These are phyloP conservation scores for Colletotrichum limetticola DNA, from an alignment of 2,329 filamentous ascomycete genomes.

Conservation along the genomic window DNA sequence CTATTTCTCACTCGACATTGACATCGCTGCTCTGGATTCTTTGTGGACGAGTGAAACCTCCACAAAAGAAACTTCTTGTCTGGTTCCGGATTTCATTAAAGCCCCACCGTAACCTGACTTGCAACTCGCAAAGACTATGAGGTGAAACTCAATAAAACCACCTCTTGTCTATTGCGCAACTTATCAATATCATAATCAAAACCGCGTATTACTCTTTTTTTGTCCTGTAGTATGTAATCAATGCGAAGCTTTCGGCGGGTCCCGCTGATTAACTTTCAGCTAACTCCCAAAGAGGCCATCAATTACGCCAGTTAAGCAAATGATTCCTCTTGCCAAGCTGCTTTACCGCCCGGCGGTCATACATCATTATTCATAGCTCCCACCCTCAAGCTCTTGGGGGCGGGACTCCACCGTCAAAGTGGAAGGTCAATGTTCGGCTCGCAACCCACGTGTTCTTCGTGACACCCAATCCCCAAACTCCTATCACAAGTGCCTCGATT, in stretches of 20 bases:
- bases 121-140: background rate
- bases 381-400: background rate
- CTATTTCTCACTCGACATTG: background rate
- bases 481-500: background rate
- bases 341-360: background rate
- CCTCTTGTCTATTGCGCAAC: background rate
- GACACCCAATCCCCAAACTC: background rate
- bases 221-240: background rate
- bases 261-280: background rate
- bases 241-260: background rate
- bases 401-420: conserved; percentile 2
- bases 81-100: background rate
- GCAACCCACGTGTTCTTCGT: conserved; percentile 19
- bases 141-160: background rate
- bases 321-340: conserved; percentile 3
- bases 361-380: conserved; percentile 4
- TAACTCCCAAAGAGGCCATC: background rate
- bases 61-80: background rate
- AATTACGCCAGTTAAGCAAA: background rate
- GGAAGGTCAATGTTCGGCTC: conserved; percentile 16
- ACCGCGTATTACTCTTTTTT: background rate
- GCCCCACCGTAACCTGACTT: background rate
- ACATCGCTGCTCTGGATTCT: background rate
- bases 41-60: background rate
- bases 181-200: background rate